phyloP scores from a whole-genome alignment of 2,329 filamentous ascomycete species.

The Talaromyces sp. region DNA sequence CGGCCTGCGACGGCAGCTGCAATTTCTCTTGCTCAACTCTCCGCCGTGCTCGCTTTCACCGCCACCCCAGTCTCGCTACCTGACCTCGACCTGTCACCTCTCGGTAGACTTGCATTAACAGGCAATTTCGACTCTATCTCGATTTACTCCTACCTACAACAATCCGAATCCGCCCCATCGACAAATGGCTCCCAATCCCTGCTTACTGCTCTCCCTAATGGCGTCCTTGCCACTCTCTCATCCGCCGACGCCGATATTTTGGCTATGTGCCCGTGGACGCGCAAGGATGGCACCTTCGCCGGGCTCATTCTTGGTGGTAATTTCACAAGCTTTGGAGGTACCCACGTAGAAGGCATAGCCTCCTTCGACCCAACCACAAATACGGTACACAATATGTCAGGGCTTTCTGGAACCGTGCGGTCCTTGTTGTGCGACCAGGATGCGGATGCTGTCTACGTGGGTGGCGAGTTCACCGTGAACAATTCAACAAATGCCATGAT shows the following conservation, averaged over 20 bases:
- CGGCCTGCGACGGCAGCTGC: constrained; percentile 38
- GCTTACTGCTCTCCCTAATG: constrained; percentile 76
- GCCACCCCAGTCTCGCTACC: constrained; percentile 31
- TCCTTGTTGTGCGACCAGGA: constrained; percentile 75
- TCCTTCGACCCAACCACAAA: constrained; percentile 70
- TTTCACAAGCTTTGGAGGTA: constrained; percentile 81
- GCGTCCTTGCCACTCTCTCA: constrained; percentile 67
- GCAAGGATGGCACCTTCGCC: constrained; percentile 59
- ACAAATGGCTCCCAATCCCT: constrained; percentile 77
- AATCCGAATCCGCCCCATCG: constrained; percentile 56
- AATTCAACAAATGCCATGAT: constrained; percentile 87
- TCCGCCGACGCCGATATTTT: constrained; percentile 78
- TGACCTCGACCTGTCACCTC: constrained; percentile 62
- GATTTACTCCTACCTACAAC: constrained; percentile 76
- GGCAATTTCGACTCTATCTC: constrained; percentile 92
- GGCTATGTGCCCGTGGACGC: constrained; percentile 76
- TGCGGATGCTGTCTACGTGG: constrained; percentile 78
- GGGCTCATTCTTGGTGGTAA: constrained; percentile 86
- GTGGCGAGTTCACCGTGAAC: constrained; percentile 71
- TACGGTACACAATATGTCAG: constrained; percentile 66
- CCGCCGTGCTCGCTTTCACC: constrained; percentile 24
- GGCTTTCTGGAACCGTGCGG: constrained; percentile 75
- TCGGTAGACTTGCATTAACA: constrained; percentile 78
- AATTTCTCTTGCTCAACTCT: constrained; percentile 18
- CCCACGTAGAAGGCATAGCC: constrained; percentile 71